These are phyloP conservation scores for Paulownia fortunei DNA, from an alignment of 257 asterid species.

Conservation along the genomic window DNA sequence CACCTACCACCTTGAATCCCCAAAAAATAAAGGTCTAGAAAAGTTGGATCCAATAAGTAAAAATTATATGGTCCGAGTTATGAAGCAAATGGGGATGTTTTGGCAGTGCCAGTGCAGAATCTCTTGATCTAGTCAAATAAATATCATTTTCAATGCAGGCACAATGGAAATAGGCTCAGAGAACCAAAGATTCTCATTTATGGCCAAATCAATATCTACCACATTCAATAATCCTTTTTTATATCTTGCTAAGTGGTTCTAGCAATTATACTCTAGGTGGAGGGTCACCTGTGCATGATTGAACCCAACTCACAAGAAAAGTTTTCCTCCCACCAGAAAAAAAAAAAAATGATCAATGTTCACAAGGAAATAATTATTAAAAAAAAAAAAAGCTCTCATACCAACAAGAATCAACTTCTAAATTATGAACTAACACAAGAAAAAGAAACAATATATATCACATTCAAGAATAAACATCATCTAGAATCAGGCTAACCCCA, in stretches of 20 bases:
- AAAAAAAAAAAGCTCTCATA: constrained; percentile 23
- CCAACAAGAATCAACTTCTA: constrained; percentile 23
- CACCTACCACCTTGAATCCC: constrained; percentile 10
- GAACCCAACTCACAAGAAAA: constrained; percentile 35
- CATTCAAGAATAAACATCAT: constrained; percentile 30
- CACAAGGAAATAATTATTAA: constrained; percentile 5
- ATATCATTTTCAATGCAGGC: not conserved
- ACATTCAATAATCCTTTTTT: not conserved
- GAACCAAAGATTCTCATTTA: constrained; percentile 24
- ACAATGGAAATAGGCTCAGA: not conserved
- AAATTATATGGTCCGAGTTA: not conserved
- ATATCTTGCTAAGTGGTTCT: constrained; percentile 32
- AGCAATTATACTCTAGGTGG: constrained; percentile 42
- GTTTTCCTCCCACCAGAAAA: constrained; percentile 23
- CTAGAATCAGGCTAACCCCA: constrained; percentile 31
- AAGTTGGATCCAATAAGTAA: not conserved
- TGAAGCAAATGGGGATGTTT: not conserved
- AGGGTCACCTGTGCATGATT: constrained; percentile 26
- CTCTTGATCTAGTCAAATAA: not conserved
- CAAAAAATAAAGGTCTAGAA: not conserved
- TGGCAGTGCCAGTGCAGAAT: not conserved
- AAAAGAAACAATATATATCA: constrained; percentile 1
- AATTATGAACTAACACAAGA: constrained; percentile 26
- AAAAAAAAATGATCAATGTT: not conserved
- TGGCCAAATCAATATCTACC: constrained; percentile 33